Evolutionary conservation across 2,329 filamentous ascomycete species (phyloP), one percentile per base, ranked within the genome.

Genomic region (Cladosporium sp.): DNA sequence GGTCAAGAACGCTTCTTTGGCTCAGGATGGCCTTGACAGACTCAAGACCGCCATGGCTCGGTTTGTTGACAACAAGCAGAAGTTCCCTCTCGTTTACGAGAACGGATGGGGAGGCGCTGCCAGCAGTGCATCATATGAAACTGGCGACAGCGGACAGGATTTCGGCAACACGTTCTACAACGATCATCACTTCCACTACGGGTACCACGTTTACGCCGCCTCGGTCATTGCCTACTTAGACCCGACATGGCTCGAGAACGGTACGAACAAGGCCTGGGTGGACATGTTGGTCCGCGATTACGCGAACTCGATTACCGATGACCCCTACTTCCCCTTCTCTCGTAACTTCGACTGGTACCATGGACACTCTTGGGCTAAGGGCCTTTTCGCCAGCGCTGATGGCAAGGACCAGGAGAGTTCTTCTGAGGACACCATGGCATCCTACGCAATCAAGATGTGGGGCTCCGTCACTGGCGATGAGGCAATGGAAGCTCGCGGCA

Each of bases 381-480:
- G 88, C 1, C 70, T 92, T 4, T 88, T 82, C 61, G 80, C 86
- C 55, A 77, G 80, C 32, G 74, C 73, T 50, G 86, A 92, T 65
- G 88, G 88, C 54, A 91, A 91, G 71, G 83, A 92, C 66, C 80
- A 91, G 70, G 93, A 97, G 68, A 93, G 88, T 24, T 89, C 86
- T 40, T 92, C 88, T 0, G 92, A 97, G 70, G 93, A 97, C 68
- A 83, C 84, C 56, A 90, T 96, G 82, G 85, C 87, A 53, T 82
- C 83, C 6, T 96, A 93, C 68, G 89, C 86, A 0, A 70, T 96
- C 63, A 95, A 96, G 75, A 89, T 97, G 84, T 97, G 93, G 93
- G 93, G 91, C 4, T 78, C 77, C 29, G 84, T 86, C 3, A 83
- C 78, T 56, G 84, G 85, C n/a, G 85, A 97, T 68, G 70, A 69